Conservation (phyloP, 2,329 filamentous ascomycete species). For the Calonectria pseudoturangicola region DNA sequence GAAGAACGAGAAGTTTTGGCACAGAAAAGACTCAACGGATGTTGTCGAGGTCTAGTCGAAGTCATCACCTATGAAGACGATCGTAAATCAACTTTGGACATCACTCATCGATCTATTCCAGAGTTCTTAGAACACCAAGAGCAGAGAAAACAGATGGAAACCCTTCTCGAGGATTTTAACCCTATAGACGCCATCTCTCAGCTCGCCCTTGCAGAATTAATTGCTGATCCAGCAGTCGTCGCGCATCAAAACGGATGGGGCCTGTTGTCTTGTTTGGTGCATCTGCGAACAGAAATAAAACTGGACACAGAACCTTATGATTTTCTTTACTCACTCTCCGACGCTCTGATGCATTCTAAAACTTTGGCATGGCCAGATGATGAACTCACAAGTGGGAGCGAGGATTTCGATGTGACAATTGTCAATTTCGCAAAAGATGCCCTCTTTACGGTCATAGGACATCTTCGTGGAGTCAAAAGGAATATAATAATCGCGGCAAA, state of each 20-base stretch:
- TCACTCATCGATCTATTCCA: slow-evolving; percentile 10
- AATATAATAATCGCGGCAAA: background rate
- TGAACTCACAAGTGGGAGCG: background rate
- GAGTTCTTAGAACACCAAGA: background rate
- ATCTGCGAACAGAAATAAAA: background rate
- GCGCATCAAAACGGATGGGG: accelerated
- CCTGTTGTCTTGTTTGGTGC: background rate
- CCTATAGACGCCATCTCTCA: background rate
- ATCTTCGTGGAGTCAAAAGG: background rate
- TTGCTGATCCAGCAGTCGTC: background rate
- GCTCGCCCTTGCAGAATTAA: background rate
- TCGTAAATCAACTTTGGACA: background rate
- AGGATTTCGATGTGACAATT: no score
- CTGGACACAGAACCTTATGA: background rate
- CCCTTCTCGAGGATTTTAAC: background rate
- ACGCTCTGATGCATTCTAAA: background rate
- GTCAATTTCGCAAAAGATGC: no score
- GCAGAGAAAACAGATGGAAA: background rate
- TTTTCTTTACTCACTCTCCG: background rate
- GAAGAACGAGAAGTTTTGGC: background rate
- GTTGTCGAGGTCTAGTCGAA: background rate
- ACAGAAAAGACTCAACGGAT: background rate
- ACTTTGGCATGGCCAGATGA: background rate
- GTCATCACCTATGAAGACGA: background rate
- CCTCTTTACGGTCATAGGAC: background rate